phyloP scores from a whole-genome alignment of 129 eudicot genomes.

The Dittrichia graveolens region DNA sequence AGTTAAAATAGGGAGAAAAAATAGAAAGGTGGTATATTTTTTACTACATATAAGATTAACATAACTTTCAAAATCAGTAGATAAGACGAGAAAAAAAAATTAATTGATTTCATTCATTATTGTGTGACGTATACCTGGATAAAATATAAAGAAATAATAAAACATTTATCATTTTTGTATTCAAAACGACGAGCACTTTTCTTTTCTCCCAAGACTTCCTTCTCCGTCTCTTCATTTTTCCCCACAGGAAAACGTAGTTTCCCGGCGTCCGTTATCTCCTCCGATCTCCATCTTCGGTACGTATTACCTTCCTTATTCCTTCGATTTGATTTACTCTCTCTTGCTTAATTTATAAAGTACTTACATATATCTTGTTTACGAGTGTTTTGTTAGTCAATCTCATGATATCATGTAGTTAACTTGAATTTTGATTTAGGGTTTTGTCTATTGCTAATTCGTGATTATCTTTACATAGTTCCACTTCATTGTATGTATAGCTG shows the following conservation, averaged over 20 bases:
- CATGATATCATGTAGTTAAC: conserved; percentile 17
- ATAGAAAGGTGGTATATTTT: too few relatives aligned
- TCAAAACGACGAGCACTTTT: conserved; percentile 13
- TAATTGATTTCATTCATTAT: too few relatives aligned
- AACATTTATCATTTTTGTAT: too few relatives aligned
- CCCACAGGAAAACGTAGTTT: conserved; percentile 19
- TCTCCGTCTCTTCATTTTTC: conserved; percentile 26
- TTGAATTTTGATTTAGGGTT: conserved; percentile 30
- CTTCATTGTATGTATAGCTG: not conserved
- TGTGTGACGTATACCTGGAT: too few relatives aligned
- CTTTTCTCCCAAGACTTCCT: conserved; percentile 37
- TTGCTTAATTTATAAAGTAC: not conserved
- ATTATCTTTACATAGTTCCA: conserved; percentile 1
- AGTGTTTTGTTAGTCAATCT: conserved; percentile 3
- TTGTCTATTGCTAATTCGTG: not conserved
- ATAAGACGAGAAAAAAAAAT: too few relatives aligned
- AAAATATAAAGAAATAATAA: too few relatives aligned
- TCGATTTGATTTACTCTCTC: conserved; percentile 7
- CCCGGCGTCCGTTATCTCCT: conserved; percentile 30
- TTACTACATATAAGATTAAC: too few relatives aligned
- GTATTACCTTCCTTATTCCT: conserved; percentile 13
- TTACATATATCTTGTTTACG: not conserved
- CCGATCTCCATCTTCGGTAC: conserved; percentile 27
- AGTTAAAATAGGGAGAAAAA: too few relatives aligned
- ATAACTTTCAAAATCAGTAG: too few relatives aligned